A percentile compares a stretch with the other conserved stretches of the same genome.
Conservation (phyloP, 2,329 filamentous ascomycete species). For the Pseudogymnoascus sp. region DNA sequence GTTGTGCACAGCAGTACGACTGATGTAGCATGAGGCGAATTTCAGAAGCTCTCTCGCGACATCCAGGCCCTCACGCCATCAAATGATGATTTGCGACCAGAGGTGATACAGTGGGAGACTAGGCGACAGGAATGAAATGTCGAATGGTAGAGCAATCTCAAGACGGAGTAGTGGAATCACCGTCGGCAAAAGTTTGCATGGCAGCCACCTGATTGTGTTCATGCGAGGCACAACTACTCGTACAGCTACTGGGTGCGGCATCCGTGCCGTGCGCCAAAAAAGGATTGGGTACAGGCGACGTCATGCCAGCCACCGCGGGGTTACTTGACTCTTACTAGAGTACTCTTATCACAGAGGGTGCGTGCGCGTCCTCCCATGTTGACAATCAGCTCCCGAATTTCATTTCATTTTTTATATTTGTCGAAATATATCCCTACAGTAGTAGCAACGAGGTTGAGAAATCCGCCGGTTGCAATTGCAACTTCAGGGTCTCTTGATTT, state of each 20-base stretch:
- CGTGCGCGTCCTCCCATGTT: conserved; percentile 2
- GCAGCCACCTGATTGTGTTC: background rate
- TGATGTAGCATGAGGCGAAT: background rate
- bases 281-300: background rate
- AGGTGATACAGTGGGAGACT: background rate
- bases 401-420: background rate
- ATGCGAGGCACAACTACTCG: conserved; percentile 3
- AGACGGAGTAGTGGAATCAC: background rate
- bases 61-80: background rate
- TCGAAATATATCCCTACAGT: background rate
- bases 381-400: background rate
- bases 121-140: background rate
- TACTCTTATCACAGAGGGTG: background rate
- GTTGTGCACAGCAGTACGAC: background rate
- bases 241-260: background rate
- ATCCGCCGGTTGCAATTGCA: conserved; percentile 2
- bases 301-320: conserved; percentile 1
- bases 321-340: background rate
- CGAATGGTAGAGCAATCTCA: background rate
- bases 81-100: background rate
- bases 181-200: conserved; percentile 2
- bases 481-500: background rate
- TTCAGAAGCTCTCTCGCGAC: conserved; percentile 2
- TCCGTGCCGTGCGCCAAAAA: background rate
- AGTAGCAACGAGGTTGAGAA: background rate